Percentiles rank a stretch among this genome's conserved stretches.
Conservation (phyloP, 2,329 filamentous ascomycete species). For the Ceratocystis huliohia region DNA sequence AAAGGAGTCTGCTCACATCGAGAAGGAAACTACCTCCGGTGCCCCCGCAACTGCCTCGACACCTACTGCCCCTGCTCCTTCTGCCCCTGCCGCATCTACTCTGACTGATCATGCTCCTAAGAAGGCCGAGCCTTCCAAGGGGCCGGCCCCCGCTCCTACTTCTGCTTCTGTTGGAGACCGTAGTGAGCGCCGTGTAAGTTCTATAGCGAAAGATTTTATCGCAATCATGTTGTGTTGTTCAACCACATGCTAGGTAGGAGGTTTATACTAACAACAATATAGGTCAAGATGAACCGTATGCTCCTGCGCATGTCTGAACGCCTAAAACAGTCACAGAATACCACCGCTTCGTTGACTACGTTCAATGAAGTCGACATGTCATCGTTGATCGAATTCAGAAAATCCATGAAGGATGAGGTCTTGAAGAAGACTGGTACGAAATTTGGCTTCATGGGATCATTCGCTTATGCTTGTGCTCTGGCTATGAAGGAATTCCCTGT, state of each 20-base stretch:
- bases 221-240: no score
- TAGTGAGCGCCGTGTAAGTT: constrained; percentile 72
- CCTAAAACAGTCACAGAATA: constrained; percentile 98
- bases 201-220: neutral
- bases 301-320: constrained; percentile 92
- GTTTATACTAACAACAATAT: constrained; percentile 16
- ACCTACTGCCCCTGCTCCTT: constrained; percentile 24
- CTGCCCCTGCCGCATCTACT: constrained; percentile 15
- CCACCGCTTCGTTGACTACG: constrained; percentile 87
- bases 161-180: constrained; percentile 51
- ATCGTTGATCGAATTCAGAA: constrained; percentile 90
- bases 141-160: constrained; percentile 22
- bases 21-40: constrained; percentile 10
- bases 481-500: constrained; percentile 92
- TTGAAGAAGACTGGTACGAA: constrained; percentile 95
- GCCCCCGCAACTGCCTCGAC: constrained; percentile 12
- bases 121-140: constrained; percentile 22
- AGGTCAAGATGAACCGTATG: constrained; percentile 99
- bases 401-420: constrained; percentile 91
- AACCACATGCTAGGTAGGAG: neutral
- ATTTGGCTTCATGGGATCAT: constrained; percentile 99
- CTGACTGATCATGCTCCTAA: constrained; percentile 16
- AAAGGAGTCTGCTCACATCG: neutral
- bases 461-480: constrained; percentile 76
- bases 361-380: constrained; percentile 99